Conservation (phyloP, 768 basidiomycete genomes). For the Rickenella mellea region DNA sequence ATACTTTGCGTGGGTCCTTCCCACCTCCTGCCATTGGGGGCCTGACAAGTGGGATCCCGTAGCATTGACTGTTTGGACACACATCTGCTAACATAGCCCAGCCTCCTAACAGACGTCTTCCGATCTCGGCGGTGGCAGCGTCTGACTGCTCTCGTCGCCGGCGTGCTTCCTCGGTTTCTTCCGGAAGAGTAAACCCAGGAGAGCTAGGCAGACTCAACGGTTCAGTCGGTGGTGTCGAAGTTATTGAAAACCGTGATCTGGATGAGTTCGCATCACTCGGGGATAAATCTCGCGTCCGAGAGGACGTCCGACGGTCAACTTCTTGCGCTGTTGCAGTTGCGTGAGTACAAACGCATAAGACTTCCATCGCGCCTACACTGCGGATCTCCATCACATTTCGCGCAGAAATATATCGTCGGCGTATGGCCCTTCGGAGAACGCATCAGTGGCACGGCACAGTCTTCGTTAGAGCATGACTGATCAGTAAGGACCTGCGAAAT, state of each 20-base stretch:
- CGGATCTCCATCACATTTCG: slow-evolving; percentile 42
- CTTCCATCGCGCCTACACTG: slow-evolving; percentile 18
- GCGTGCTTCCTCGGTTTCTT: slow-evolving; percentile 54
- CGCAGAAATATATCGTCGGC: slow-evolving; percentile 47
- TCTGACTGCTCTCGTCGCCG: slow-evolving; percentile 77
- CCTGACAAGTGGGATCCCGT: slow-evolving; percentile 76
- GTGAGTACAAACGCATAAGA: neutral
- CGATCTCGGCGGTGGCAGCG: slow-evolving; percentile 69
- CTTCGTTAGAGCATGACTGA: slow-evolving; percentile 41
- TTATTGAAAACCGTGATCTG: slow-evolving; percentile 43
- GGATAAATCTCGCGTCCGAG: slow-evolving; percentile 7
- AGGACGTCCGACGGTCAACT: neutral
- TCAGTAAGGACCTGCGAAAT: slow-evolving; percentile 52
- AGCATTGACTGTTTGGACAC: slow-evolving; percentile 60
- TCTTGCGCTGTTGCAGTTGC: neutral
- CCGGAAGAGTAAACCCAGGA: slow-evolving; percentile 52
- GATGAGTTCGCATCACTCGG: slow-evolving; percentile 31
- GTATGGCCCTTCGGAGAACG: slow-evolving; percentile 48
- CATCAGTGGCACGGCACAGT: slow-evolving; percentile 63
- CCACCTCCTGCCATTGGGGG: slow-evolving; percentile 55
- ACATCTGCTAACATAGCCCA: slow-evolving; percentile 91
- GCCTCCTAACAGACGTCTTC: slow-evolving; percentile 64
- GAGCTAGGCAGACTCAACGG: slow-evolving; percentile 52
- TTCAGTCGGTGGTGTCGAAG: slow-evolving; percentile 76
- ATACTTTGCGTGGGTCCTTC: slow-evolving; percentile 59